These are phyloP conservation scores for Chalciporus piperatus DNA, from an alignment of 768 basidiomycete genomes.

Conservation along the genomic window DNA sequence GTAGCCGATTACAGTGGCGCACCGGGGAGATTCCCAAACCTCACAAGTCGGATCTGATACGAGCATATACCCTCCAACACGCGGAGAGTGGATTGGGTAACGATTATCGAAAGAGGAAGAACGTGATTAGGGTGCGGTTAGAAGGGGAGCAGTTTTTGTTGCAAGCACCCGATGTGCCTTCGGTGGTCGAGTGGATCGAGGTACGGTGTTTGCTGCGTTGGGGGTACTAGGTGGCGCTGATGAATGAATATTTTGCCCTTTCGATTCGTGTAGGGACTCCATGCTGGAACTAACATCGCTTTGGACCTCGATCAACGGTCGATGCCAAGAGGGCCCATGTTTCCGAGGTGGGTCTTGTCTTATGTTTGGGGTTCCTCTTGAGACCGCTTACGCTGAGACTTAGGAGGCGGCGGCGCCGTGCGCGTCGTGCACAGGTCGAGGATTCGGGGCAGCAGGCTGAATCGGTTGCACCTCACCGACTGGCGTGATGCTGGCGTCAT, in stretches of 20 bases:
- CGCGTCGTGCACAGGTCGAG: constrained; percentile 16
- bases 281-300: constrained; percentile 89
- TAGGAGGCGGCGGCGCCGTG: constrained; percentile 30
- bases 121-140: constrained; percentile 87
- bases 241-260: too few species aligned
- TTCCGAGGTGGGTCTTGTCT: constrained; percentile 57
- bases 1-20: constrained; percentile 17
- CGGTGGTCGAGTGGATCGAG: constrained; percentile 96
- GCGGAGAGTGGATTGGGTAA: constrained; percentile 94
- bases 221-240: constrained; percentile 3
- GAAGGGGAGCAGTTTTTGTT: constrained; percentile 97
- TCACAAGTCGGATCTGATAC: constrained; percentile 53
- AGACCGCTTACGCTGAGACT: background rate
- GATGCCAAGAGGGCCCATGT: constrained; percentile 89
- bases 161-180: constrained; percentile 79
- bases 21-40: constrained; percentile 38
- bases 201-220: constrained; percentile 38
- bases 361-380: background rate
- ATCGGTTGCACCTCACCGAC: background rate
- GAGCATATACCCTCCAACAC: constrained; percentile 77
- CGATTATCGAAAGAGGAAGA: constrained; percentile 90
- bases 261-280: constrained; percentile 59
- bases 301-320: constrained; percentile 87
- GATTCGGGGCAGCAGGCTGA: background rate
- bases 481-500: background rate